Evolutionary conservation across 192 early-diverging fungal genomes (phyloP), one percentile per base, ranked within the genome.

Genomic region (Umbelopsis ramanniana): DNA sequence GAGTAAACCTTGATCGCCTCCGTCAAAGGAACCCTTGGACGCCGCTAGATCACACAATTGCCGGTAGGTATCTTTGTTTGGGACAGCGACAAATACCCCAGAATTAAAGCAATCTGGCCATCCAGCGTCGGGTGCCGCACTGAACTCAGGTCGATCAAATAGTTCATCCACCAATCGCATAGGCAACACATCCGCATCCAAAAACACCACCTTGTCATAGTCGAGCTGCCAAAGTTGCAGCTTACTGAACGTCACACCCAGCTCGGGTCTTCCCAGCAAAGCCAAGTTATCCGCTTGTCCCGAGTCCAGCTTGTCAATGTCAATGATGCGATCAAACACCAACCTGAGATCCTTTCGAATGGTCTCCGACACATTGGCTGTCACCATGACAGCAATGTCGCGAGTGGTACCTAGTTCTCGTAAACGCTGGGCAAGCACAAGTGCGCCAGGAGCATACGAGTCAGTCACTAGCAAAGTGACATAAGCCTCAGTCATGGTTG

Each of bases 71-170:
- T 83, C 76, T 7, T 50, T 76, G 43, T 80, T 79, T 24, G 95
- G 92, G 52, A 82, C 78, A 12, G 84, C 82, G 47, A 93, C 91
- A 86, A 98, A 92, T 2, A 98, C 95, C 6, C 96, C 97, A 52
- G 97, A 97, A 78, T 98, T 98, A 84, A 98, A 98, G 70, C 91
- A 93, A 76, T 98, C 97, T 0, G 97, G 97, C 97, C 97, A 98
- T 0, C 96, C 96, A 24, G 92, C 92, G 67, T 98, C 97, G 7
- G 95, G 93, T 6, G 94, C 88, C 6, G 97, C 95, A 4, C 94
- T 92, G 80, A 97, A 90, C 72, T 85, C 79, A 4, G 81, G 75
- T 55, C 81, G 72, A 15, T 81, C 84, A 84, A 98, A 97, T 37
- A 98, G 52, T 26, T 90, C 91, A 67, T 97, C 95, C 21, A 97